Base-by-base conservation (phyloP, 345 rosid species). In the Eutrema heterophyllum region DNA sequence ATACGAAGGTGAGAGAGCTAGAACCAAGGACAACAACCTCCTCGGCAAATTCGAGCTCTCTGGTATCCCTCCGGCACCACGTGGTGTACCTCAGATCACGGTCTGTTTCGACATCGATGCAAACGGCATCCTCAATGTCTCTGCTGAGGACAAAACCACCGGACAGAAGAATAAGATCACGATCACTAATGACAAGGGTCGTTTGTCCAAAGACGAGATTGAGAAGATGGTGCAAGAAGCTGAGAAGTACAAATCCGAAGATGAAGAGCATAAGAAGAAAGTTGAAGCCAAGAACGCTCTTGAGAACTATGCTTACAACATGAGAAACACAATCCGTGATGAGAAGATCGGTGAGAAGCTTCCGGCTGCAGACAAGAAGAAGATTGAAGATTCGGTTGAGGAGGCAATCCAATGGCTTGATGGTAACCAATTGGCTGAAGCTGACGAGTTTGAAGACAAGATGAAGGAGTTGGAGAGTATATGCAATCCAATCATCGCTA, bases 151-250 rank as follows among this genome's bases (percentile, higher is more conserved):
- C 53, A 71, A 79, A 40, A 84, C 86, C 6, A 81, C 88, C 0
- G 83, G 86, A 2, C 83, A 81, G 24, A 84, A 84, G 88, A 84
- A 84, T 70, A 82, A 84, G 82, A 84, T 86, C 14, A 84, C 86
- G 0, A 84, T 84, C 30, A 84, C 85, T 0, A 84, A 81, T 1
- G 83, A 81, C 80, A 86, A 86, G 53, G 89, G 86, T 18, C 80
- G 85, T n/a, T 58, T 84, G 0, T 82, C 87, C 1, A 84, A 86
- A 71, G 86, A 86, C 1, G 86, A 82, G 61, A 82, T 80, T 27
- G 82, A 86, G 64, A 84, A 84, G 81, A 84, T 82, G 88, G 85
- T 84, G 0, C 80, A 82, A 52, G 86, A 86, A 16, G 88, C 86
- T 0, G 84, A 86, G 79, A 82, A 82, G 46, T 84, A 82, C 81